Evolutionary conservation across 805 yeast genomes (phyloP), one percentile per base, ranked within the genome.

Genomic region (Yarrowia bubula): DNA sequence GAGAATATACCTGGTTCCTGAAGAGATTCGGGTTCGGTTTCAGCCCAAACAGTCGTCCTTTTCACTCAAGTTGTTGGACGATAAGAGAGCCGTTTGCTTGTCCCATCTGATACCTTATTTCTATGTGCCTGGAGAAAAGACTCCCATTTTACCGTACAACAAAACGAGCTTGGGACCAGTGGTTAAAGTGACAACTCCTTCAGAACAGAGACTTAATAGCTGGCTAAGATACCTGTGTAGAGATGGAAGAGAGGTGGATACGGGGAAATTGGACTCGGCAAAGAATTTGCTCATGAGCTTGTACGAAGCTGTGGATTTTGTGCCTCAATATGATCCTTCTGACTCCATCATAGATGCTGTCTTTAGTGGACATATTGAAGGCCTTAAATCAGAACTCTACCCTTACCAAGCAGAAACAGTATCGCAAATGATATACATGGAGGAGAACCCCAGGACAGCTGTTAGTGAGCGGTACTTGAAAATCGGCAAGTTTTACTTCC

Each of bases 321-420:
- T 7, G 5, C 42, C 64, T 2, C 33, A 43, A 4, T 43, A 44
- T 8, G 51, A 58, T 11, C 11, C 13, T 7, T 14, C 51, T 10
- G 64, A 58, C 18, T 22, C 51, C 1, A 6, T 18, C 8, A 22
- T 58, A 6, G 51, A 42, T 3, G 33, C 42, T 8, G 41, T 58
- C 14, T 33, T 58, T 15, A 22, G 35, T 11, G 64, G 64, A 7
- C 39, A 58, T 11, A 18, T 58, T 10, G 35, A 13, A 22, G 18
- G 28, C 33, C 35, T 58, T 17, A 43, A 58, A 32, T 33, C 64
- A 1, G 38, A 44, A 15, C 51, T 58, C 10, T 58, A 58, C 15
- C 43, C 51, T 5, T 58, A 58, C 6, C 64, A 58, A 43, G 42
- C 42, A 3, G 64, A 58, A 11, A 35, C 64, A 1, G 64, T 58